Evolutionary conservation across 2,329 filamentous ascomycete genomes (phyloP), one percentile per base, ranked within the genome.

Genomic region (Aspergillus neoniger): DNA sequence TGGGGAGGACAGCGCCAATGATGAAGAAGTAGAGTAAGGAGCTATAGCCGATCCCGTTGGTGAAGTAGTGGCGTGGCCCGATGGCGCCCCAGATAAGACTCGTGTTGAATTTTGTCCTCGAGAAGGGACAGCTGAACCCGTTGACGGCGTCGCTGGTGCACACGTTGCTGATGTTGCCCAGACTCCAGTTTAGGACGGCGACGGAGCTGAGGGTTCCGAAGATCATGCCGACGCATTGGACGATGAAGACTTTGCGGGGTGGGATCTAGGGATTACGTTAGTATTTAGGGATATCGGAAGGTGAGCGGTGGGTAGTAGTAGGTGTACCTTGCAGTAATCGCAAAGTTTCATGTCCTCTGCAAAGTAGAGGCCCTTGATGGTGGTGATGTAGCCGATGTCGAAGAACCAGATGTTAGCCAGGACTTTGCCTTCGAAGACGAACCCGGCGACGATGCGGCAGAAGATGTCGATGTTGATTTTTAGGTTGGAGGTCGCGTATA

Each of bases 21-120:
- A 90, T 81, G 83, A 86, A 91, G 77, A 89, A 90, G 79, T 82
- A 90, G 63, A 88, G 84, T 28, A 91, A 79, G 2, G 79, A 78
- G 1, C 81, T 78, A 71, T 91, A 91, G 9, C 88, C 78, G 19
- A 84, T 82, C 1, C 80, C 79, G 12, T 81, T 78, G 52, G 82
- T 84, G 72, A 90, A 91, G 73, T 90, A 86, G 48, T 88, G 83
- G 2, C 81, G 79, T 0, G 88, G 88, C 0, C 88, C 88, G 59
- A 91, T 88, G 55, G 86, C 83, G 48, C 88, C 88, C 88, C 88
- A 90, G 68, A 90, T 85, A 57, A 89, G 80, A 6, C 86, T 89
- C 1, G 86, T 85, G 1, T 86, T 89, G 77, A 88, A 91, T 73
- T 86, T 85, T 0, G 83, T 83, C 25, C 79, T 79, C 9, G 81